Conservation (phyloP, 192 early-diverging fungal genomes). For the Podila epigama region DNA sequence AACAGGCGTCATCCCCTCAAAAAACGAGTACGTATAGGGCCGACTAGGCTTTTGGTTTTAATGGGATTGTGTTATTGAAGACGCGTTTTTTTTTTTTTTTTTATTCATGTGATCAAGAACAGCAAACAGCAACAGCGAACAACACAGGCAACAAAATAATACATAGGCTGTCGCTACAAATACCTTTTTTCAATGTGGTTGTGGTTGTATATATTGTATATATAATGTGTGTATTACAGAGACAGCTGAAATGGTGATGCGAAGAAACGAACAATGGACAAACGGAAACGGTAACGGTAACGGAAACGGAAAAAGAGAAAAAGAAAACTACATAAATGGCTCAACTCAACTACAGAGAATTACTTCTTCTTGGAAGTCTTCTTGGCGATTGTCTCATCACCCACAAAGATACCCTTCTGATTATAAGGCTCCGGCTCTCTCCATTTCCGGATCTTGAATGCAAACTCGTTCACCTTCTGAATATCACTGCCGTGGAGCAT, state of each 20-base stretch:
- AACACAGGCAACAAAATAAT: too few species aligned
- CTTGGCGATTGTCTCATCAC: constrained; percentile 98
- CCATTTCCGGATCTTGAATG: constrained; percentile 89
- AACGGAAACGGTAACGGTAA: background rate
- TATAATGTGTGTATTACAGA: too few species aligned
- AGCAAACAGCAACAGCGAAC: too few species aligned
- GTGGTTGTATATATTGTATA: too few species aligned
- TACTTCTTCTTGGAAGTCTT: constrained; percentile 98
- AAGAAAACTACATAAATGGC: background rate
- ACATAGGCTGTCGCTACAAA: too few species aligned
- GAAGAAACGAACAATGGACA: background rate
- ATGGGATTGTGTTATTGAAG: too few species aligned
- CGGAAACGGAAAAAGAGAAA: background rate
- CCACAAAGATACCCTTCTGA: constrained; percentile 99
- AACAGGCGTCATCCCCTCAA: too few species aligned
- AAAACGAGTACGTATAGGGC: too few species aligned
- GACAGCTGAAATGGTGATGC: background rate
- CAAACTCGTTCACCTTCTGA: constrained; percentile 87
- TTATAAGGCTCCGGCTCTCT: constrained; percentile 98
- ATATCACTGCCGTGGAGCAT: constrained; percentile 82
- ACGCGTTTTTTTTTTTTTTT: too few species aligned
- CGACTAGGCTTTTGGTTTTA: too few species aligned
- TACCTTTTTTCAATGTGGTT: too few species aligned
- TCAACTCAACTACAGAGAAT: background rate
- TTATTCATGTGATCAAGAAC: too few species aligned